Percentiles rank a stretch among this genome's conserved stretches.
Conservation (phyloP, 768 basidiomycete genomes). For the Psilocybe sp. region DNA sequence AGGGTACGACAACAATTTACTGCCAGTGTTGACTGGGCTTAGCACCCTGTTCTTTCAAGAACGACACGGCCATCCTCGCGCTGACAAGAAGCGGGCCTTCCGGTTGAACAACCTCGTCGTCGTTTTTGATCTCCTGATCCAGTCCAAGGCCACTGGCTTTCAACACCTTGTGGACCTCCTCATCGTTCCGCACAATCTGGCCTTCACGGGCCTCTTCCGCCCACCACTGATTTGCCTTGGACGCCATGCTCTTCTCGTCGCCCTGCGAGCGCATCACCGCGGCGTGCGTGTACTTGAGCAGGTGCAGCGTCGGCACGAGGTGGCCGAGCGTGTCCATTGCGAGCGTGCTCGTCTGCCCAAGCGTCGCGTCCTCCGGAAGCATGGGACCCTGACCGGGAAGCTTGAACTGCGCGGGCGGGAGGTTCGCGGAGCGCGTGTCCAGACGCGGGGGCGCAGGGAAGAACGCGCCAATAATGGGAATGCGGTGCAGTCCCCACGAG, state of each 20-base stretch:
- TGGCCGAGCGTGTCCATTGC: slow-evolving; percentile 32
- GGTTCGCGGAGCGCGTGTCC: slow-evolving; percentile 7
- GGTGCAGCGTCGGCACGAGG: slow-evolving; percentile 45
- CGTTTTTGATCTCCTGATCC: slow-evolving; percentile 24
- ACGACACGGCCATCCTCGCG: slow-evolving; percentile 29
- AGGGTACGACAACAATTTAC: no score
- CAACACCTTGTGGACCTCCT: slow-evolving; percentile 44
- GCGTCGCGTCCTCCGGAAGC: slow-evolving; percentile 20
- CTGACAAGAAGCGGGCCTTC: slow-evolving; percentile 31
- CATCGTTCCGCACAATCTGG: slow-evolving; percentile 43
- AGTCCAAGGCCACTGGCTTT: slow-evolving; percentile 42
- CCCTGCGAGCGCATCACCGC: slow-evolving; percentile 47
- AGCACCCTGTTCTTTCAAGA: slow-evolving; percentile 27
- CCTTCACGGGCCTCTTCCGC: slow-evolving; percentile 51
- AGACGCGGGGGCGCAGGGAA: slow-evolving; percentile 19
- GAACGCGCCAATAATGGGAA: slow-evolving; percentile 26
- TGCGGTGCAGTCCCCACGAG: slow-evolving; percentile 27
- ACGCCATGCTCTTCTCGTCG: not conserved
- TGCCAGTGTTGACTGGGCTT: slow-evolving; percentile 18
- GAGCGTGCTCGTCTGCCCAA: slow-evolving; percentile 22
- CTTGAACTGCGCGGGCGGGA: slow-evolving; percentile 16
- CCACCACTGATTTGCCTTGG: slow-evolving; percentile 52
- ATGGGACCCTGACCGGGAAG: slow-evolving; percentile 12
- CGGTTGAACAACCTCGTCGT: slow-evolving; percentile 9
- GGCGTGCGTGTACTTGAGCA: slow-evolving; percentile 54